Percentiles rank a stretch among this genome's conserved stretches.
Conservation (phyloP, 805 yeast genomes). For the Candida ortonii region DNA sequence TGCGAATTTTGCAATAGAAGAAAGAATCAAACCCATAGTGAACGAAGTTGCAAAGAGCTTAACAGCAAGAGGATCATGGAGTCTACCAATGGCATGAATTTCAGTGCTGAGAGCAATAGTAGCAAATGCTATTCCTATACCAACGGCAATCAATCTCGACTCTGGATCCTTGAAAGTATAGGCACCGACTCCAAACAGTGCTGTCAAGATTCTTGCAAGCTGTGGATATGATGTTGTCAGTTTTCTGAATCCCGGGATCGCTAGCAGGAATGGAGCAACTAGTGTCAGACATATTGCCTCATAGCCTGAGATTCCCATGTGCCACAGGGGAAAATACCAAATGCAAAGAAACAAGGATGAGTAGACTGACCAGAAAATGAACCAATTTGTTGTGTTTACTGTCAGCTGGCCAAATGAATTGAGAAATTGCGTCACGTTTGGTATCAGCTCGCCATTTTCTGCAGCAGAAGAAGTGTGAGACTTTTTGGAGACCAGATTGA, state of each 20-base stretch:
- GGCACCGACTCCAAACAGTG: constrained; percentile 71
- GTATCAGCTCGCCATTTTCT: constrained; percentile 12
- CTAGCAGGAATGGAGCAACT: constrained; percentile 45
- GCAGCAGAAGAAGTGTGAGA: constrained; percentile 2
- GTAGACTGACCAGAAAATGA: constrained; percentile 78
- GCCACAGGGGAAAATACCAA: constrained; percentile 98
- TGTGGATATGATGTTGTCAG: constrained; percentile 46
- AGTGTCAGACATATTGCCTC: constrained; percentile 67
- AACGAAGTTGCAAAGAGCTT: constrained; percentile 53
- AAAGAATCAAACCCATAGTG: constrained; percentile 65
- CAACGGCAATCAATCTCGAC: constrained; percentile 58
- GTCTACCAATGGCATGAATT: constrained; percentile 39
- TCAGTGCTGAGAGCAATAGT: constrained; percentile 58
- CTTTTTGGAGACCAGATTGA: constrained; percentile 13
- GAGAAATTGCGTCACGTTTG: constrained; percentile 21
- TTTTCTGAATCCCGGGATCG: constrained; percentile 33
- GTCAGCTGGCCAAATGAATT: constrained; percentile 37
- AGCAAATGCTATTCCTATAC: constrained; percentile 65
- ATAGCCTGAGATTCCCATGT: constrained; percentile 95
- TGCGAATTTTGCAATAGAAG: constrained; percentile 73
- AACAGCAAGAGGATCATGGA: constrained; percentile 25
- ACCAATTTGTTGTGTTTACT: constrained; percentile 57
- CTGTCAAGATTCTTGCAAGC: constrained; percentile 52
- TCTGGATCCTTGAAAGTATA: constrained; percentile 69
- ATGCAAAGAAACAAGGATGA: constrained; percentile 82